Percentiles rank a stretch among this genome's conserved stretches.
Conservation (phyloP, 192 early-diverging fungal genomes). For the Backusella circina region DNA sequence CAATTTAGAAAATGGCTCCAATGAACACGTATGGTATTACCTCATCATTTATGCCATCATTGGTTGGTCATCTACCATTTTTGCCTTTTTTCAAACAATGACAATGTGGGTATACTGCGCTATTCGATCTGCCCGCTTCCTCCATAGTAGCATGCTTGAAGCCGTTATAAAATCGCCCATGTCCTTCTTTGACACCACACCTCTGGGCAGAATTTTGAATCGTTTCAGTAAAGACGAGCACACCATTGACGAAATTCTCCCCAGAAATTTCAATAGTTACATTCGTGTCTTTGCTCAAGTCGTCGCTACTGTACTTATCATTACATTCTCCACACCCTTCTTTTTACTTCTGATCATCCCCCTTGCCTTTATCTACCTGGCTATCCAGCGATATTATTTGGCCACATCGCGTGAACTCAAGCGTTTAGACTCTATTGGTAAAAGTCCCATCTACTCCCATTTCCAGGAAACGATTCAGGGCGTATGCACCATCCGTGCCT, state of each 20-base stretch:
- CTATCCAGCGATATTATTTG: conserved; percentile 62
- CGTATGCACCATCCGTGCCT: conserved; percentile 65
- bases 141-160: conserved; percentile 77
- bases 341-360: conserved; percentile 49
- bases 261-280: conserved; percentile 50
- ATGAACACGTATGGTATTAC: conserved; percentile 51
- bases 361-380: conserved; percentile 39
- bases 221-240: conserved; percentile 87
- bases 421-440: conserved; percentile 75
- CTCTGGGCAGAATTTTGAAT: conserved; percentile 82
- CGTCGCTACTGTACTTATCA: conserved; percentile 41
- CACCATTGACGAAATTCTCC: conserved; percentile 72
- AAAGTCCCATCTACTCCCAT: conserved; percentile 79
- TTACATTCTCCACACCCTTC: conserved; percentile 39
- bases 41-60: conserved; percentile 77
- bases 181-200: conserved; percentile 77
- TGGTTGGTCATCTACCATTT: conserved; percentile 64
- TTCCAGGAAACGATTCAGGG: conserved; percentile 68
- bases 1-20: conserved; percentile 39
- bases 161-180: conserved; percentile 66
- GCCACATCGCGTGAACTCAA: conserved; percentile 74
- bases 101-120: conserved; percentile 77
- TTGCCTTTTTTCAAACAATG: conserved; percentile 63
- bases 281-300: conserved; percentile 39
- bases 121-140: conserved; percentile 69